Evolutionary conservation across 768 basidiomycete genomes (phyloP).

Genomic region (Panellus pusillus): DNA sequence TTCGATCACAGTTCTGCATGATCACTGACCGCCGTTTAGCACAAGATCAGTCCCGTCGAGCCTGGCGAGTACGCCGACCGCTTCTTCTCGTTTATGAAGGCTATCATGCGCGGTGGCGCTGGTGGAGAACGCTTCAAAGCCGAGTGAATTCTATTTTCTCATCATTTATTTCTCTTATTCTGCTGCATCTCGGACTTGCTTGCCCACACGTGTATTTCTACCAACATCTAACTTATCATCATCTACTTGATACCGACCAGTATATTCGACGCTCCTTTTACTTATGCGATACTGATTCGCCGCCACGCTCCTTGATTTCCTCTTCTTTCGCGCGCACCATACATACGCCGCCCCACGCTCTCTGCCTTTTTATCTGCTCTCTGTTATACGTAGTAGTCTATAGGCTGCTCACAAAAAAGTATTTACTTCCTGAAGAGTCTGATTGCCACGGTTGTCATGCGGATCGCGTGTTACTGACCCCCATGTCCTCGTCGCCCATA

Average conservation of each 20-base stretch:
- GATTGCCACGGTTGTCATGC: too few species aligned
- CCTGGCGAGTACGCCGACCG: slow-evolving; percentile 86
- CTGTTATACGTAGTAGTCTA: neutral
- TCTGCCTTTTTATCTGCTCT: neutral
- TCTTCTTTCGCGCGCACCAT: neutral
- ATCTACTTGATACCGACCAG: slow-evolving; percentile 8
- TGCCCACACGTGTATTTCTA: slow-evolving; percentile 11
- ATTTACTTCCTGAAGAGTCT: neutral
- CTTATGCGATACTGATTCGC: neutral
- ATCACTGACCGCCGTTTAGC: slow-evolving; percentile 42
- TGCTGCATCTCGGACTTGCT: slow-evolving; percentile 13
- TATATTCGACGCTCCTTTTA: slow-evolving; percentile 4
- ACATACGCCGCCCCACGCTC: slow-evolving; percentile 5
- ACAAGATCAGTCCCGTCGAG: slow-evolving; percentile 92
- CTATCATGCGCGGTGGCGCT: slow-evolving; percentile 80
- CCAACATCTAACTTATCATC: slow-evolving; percentile 7
- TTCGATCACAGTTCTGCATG: slow-evolving; percentile 14
- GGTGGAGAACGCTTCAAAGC: slow-evolving; percentile 51
- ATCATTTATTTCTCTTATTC: neutral
- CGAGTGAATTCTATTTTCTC: slow-evolving; percentile 24
- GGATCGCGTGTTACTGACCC: slow-evolving; percentile 26
- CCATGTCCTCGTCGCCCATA: slow-evolving; percentile 49
- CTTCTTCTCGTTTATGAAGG: slow-evolving; percentile 86
- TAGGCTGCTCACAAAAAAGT: slow-evolving; percentile 3
- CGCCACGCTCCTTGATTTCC: slow-evolving; percentile 4